A percentile compares a stretch with the other conserved stretches of the same genome.
These are phyloP conservation scores for Infundibulicybe gibba DNA, from an alignment of 768 basidiomycete species.

Conservation along the genomic window DNA sequence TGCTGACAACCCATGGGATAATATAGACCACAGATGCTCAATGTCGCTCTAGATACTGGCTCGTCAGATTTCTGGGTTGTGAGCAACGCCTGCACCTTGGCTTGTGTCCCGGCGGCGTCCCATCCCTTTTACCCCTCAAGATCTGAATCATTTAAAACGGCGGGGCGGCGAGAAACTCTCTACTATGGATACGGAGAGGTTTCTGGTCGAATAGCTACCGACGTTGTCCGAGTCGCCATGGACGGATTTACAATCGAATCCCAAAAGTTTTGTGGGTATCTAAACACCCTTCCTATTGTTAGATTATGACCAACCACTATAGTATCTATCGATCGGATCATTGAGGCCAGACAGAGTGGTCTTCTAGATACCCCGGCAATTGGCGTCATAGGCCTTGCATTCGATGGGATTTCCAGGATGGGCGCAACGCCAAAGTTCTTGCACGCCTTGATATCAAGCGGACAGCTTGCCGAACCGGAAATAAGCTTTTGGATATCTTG, in stretches of 20 bases:
- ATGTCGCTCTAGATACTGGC: slow-evolving; percentile 88
- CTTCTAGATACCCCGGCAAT: no score
- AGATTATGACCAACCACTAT: neutral
- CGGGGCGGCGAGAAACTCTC: slow-evolving; percentile 25
- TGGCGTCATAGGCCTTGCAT: slow-evolving; percentile 79
- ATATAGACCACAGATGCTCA: slow-evolving; percentile 60
- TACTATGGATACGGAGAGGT: slow-evolving; percentile 73
- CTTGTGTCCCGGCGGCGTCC: slow-evolving; percentile 17
- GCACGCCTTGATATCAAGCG: slow-evolving; percentile 43
- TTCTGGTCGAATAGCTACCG: slow-evolving; percentile 46
- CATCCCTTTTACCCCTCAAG: slow-evolving; percentile 40
- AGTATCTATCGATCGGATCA: slow-evolving; percentile 61
- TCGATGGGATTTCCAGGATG: slow-evolving; percentile 56
- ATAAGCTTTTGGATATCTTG: slow-evolving; percentile 68
- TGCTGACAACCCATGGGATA: no score
- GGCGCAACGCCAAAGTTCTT: slow-evolving; percentile 62
- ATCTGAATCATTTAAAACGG: slow-evolving; percentile 35
- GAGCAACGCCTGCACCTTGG: slow-evolving; percentile 45
- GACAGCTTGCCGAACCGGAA: slow-evolving; percentile 43
- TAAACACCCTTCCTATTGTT: neutral
- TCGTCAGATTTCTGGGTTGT: slow-evolving; percentile 91
- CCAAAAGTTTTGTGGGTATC: slow-evolving; percentile 52
- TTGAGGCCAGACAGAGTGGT: slow-evolving; percentile 46
- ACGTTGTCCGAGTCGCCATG: slow-evolving; percentile 67
- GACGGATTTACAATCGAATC: slow-evolving; percentile 52